Evolutionary conservation across 164 flowering plant genomes (phyloP).

Genomic region (Sedum album): DNA sequence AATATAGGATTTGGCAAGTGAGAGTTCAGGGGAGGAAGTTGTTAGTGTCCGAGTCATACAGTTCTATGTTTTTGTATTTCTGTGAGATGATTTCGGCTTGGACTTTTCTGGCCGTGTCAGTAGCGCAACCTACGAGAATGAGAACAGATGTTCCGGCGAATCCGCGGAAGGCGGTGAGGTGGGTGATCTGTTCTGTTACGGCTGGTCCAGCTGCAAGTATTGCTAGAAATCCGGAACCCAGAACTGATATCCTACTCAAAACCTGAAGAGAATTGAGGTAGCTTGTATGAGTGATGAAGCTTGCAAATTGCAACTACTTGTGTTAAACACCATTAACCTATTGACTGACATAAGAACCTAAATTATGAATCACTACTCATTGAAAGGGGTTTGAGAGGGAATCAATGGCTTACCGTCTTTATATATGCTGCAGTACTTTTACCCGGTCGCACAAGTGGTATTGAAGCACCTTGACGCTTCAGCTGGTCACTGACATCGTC

Average conservation of each 20-base stretch:
- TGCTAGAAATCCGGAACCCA: slow-evolving; percentile 89
- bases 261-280: slow-evolving; percentile 50
- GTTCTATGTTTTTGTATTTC: slow-evolving; percentile 92
- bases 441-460: slow-evolving; percentile 96
- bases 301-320: too few species aligned
- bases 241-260: slow-evolving; percentile 91
- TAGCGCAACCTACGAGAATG: slow-evolving; percentile 98
- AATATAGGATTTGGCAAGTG: too few species aligned
- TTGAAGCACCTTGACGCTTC: slow-evolving; percentile 98
- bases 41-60: slow-evolving; percentile 70
- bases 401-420: slow-evolving; percentile 54
- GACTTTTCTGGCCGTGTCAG: slow-evolving; percentile 97
- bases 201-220: slow-evolving; percentile 94
- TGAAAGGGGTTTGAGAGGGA: too few species aligned
- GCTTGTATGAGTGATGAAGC: too few species aligned
- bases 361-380: too few species aligned
- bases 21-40: too few species aligned
- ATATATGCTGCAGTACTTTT: slow-evolving; percentile 85
- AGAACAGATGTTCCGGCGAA: slow-evolving; percentile 98
- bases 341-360: too few species aligned
- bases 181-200: slow-evolving; percentile 80
- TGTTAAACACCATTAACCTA: too few species aligned
- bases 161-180: slow-evolving; percentile 90
- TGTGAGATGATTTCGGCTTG: slow-evolving; percentile 97
- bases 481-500: slow-evolving; percentile 96